Evolutionary conservation across 139 green algal species (phyloP).

Genomic region (Chlamydomonas schloesseri): DNA sequence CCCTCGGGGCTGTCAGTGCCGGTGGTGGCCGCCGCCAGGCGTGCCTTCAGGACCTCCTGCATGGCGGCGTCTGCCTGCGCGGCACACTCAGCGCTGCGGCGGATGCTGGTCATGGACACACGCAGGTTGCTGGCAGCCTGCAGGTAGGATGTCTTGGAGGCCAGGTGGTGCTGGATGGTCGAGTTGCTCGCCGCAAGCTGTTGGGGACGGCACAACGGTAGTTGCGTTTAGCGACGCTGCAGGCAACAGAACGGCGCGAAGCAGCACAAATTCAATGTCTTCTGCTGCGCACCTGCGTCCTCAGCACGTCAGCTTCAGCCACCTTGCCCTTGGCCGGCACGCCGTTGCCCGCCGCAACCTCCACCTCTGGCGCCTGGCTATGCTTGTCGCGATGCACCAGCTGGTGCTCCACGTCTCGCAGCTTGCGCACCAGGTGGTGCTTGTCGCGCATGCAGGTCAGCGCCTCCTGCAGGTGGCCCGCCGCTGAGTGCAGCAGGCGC

Average conservation of each 20-base stretch:
- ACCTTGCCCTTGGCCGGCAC: not conserved
- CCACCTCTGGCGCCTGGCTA: no score
- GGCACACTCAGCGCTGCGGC: not conserved
- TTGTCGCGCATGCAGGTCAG: slow-evolving; percentile 39
- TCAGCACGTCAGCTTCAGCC: slow-evolving; percentile 6
- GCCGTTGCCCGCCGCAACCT: no score
- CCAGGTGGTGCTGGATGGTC: slow-evolving; percentile 28
- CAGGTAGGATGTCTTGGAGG: slow-evolving; percentile 20
- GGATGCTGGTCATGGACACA: not conserved
- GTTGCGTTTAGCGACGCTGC: no score
- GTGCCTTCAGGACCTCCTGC: slow-evolving; percentile 16
- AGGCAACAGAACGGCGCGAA: no score
- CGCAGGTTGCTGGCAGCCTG: not conserved
- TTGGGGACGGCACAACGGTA: no score
- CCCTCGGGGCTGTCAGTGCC: no score
- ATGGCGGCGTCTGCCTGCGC: slow-evolving; percentile 11
- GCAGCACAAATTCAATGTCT: no score
- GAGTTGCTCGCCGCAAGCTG: slow-evolving; percentile 18
- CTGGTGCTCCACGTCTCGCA: slow-evolving; percentile 23
- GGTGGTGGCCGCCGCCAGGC: not conserved
- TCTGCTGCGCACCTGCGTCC: slow-evolving; percentile 11
- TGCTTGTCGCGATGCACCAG: no score
- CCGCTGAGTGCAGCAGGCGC: slow-evolving; percentile 9
- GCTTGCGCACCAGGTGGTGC: slow-evolving; percentile 27
- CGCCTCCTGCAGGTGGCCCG: slow-evolving; percentile 21